These are phyloP conservation scores for Fusarium piperis DNA, from an alignment of 2,329 filamentous ascomycete species.

Conservation along the genomic window DNA sequence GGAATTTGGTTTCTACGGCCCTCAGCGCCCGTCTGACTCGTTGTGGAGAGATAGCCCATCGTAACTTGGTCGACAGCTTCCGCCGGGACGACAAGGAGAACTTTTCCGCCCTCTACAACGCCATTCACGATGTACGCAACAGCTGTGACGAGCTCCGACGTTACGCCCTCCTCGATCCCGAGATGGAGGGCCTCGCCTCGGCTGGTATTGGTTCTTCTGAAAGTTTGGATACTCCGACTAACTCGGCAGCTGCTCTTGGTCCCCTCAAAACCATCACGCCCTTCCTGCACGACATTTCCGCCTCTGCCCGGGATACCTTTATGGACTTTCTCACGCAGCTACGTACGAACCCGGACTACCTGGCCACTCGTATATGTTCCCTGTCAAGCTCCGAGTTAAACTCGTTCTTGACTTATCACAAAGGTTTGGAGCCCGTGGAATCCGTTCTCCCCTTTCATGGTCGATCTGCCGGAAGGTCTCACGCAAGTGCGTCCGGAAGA, in stretches of 20 bases:
- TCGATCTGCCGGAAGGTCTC: slow-evolving; percentile 57
- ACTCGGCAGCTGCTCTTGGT: slow-evolving; percentile 51
- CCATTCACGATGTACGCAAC: slow-evolving; percentile 80
- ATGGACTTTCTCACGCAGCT: slow-evolving; percentile 83
- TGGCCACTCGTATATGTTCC: slow-evolving; percentile 82
- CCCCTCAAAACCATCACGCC: slow-evolving; percentile 57
- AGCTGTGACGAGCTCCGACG: slow-evolving; percentile 78
- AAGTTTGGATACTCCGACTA: slow-evolving; percentile 58
- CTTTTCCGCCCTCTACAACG: slow-evolving; percentile 79
- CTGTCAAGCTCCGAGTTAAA: slow-evolving; percentile 81
- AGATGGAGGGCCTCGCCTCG: slow-evolving; percentile 68
- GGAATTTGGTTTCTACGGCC: slow-evolving; percentile 78
- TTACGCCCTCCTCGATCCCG: slow-evolving; percentile 76
- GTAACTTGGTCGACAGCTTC: slow-evolving; percentile 81
- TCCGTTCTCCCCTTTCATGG: slow-evolving; percentile 80
- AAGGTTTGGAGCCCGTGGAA: slow-evolving; percentile 82
- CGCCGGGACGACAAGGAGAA: slow-evolving; percentile 80
- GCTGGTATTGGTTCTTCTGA: slow-evolving; percentile 57
- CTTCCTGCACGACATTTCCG: slow-evolving; percentile 78
- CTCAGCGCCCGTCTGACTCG: slow-evolving; percentile 78
- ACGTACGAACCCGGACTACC: slow-evolving; percentile 85
- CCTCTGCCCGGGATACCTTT: slow-evolving; percentile 77
- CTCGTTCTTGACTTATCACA: slow-evolving; percentile 80
- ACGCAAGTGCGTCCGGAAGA: slow-evolving; percentile 56
- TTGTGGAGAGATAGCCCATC: slow-evolving; percentile 78